Evolutionary conservation across 2,329 filamentous ascomycete genomes (phyloP), one percentile per base, ranked within the genome.

Genomic region (Chaetomium globosum): DNA sequence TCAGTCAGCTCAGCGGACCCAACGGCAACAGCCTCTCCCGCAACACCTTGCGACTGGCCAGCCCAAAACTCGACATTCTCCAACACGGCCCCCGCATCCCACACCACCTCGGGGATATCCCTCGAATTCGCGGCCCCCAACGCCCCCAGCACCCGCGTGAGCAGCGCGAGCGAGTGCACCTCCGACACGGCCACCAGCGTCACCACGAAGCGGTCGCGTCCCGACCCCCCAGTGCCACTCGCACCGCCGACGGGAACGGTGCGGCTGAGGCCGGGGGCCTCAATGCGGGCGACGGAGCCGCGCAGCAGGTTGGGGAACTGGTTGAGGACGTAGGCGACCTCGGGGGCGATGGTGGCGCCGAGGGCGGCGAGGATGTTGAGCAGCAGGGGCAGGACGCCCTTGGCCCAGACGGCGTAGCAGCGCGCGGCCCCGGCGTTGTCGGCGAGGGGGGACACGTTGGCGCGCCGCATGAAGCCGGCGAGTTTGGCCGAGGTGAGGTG

Each of bases 351-450:
- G 1, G 91, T 90, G 1, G 88, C 84, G 12, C 93, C 92, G 21
- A 99, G 87, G 12, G 91, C 87, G 65, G 89, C 87, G 23, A 99
- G 84, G 31, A 99, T 82, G 75, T 98, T 98, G 53, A 99, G 84
- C 66, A 94, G 89, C 21, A 99, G 80, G 0, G 95, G 95, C 3
- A 99, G 82, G 64, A 98, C 85, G 1, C 92, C 95, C 70, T 91
- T 90, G 23, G 88, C 87, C 95, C 95, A 99, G 73, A 98, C 93
- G 60, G 85, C 85, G 79, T 96, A 96, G 73, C 96, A 87, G 30
- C 94, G 87, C 67, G 87, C 86, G 0, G 85, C 79, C 1, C 89
- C 83, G 3, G 86, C 82, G 16, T 85, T 86, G 6, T 91, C 85
- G 53, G 95, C 90, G 68, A 96, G 93, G 0, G 93, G 93, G 2